phyloP scores from a whole-genome alignment of 352 stramenopile genomes.

The Pythium aquatile region DNA sequence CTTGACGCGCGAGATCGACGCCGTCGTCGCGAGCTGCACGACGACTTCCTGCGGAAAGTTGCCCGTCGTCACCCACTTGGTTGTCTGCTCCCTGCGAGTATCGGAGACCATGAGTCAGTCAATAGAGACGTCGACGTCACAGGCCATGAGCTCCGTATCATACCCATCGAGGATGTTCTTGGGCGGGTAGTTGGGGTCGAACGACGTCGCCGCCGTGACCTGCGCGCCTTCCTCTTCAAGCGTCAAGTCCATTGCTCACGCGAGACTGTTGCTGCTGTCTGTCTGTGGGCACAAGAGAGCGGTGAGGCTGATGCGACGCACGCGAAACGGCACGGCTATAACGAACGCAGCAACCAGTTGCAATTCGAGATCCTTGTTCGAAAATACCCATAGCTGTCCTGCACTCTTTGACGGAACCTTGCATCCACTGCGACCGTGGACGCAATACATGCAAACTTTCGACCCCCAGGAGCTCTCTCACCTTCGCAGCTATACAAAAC shows the following conservation, averaged over 20 bases:
- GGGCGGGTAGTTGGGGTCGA: constrained; percentile 63
- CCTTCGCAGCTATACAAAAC: neutral
- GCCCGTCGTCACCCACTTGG: constrained; percentile 82
- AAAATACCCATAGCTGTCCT: neutral
- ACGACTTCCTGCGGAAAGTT: constrained; percentile 82
- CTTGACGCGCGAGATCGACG: constrained; percentile 75
- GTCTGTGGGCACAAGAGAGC: neutral
- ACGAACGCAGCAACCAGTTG: neutral
- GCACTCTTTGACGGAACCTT: neutral
- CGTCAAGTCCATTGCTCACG: constrained; percentile 62
- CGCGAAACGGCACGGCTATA: constrained; percentile 1
- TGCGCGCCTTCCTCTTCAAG: constrained; percentile 81
- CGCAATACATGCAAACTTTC: too few species aligned
- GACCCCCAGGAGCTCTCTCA: too few species aligned
- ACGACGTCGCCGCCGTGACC: constrained; percentile 78
- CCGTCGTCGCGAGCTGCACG: constrained; percentile 73
- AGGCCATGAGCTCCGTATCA: neutral
- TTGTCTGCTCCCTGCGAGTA: constrained; percentile 56
- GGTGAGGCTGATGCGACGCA: neutral
- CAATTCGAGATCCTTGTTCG: neutral
- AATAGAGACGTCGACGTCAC: neutral
- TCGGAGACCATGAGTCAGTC: neutral
- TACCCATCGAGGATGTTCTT: constrained; percentile 83
- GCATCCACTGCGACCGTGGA: neutral
- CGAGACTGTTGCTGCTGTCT: neutral